Conservation (phyloP, 75 land plant genomes). For the Selaginella tamariscina region DNA sequence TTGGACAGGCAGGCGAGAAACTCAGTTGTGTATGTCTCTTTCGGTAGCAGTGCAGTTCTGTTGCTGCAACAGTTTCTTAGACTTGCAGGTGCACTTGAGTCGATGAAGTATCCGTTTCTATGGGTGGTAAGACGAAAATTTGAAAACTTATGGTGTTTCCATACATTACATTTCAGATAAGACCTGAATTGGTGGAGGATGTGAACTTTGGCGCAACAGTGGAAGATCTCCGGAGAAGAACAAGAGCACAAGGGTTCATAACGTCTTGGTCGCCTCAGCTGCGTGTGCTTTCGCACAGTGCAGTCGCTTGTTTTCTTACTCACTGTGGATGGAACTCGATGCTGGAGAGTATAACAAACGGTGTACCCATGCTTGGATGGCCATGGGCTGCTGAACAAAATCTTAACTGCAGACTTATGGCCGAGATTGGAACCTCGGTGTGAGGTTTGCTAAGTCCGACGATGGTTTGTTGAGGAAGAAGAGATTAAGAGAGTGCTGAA, state of each 20-base stretch:
- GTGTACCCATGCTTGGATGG: constrained; percentile 5
- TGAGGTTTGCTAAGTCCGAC: too few species aligned
- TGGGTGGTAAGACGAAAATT: neutral
- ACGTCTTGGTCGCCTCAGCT: neutral
- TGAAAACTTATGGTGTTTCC: neutral
- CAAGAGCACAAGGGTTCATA: neutral
- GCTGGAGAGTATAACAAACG: neutral
- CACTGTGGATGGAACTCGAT: constrained; percentile 12
- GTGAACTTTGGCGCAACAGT: neutral
- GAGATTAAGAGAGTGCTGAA: too few species aligned
- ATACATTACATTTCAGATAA: too few species aligned
- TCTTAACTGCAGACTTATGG: neutral
- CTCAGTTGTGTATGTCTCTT: neutral
- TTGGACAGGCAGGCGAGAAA: neutral
- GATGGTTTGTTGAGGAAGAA: too few species aligned
- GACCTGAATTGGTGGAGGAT: too few species aligned
- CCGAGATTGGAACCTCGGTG: constrained; percentile 3
- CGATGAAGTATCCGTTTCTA: neutral
- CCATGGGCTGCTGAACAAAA: constrained; percentile 14
- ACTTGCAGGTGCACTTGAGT: neutral
- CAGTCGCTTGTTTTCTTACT: neutral
- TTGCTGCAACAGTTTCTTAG: neutral
- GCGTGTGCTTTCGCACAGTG: neutral
- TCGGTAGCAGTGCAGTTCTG: neutral
- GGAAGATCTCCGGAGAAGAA: neutral